Evolutionary conservation across 139 green algal species (phyloP).

Genomic region (Spirogloea muscicola): DNA sequence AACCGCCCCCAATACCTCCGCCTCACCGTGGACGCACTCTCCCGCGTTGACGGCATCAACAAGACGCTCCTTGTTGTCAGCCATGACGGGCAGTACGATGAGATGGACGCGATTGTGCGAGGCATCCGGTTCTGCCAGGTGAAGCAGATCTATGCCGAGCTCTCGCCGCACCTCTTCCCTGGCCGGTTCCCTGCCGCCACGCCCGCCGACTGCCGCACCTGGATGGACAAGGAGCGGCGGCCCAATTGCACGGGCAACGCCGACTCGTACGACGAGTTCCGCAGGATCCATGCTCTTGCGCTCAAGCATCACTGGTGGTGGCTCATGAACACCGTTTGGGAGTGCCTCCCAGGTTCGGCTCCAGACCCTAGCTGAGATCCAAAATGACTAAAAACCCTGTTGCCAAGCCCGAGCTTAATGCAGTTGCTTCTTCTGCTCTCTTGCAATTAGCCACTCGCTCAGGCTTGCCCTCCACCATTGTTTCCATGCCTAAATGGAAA

Average conservation of each 20-base stretch:
- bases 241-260: too few relatives aligned
- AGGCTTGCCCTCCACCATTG: too few relatives aligned
- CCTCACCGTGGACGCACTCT: conserved; percentile 15
- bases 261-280: too few relatives aligned
- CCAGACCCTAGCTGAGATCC: too few relatives aligned
- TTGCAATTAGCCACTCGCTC: too few relatives aligned
- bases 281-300: too few relatives aligned
- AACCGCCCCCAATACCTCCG: conserved; percentile 25
- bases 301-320: conserved; percentile 50
- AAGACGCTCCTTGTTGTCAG: conserved; percentile 40
- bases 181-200: conserved; percentile 7
- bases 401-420: too few relatives aligned
- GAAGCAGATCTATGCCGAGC: conserved; percentile 24
- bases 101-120: conserved; percentile 29
- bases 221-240: background rate
- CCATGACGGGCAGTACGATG: conserved; percentile 29
- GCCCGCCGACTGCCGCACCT: conserved; percentile 12
- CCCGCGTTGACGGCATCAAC: conserved; percentile 23
- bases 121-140: conserved; percentile 19
- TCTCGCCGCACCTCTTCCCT: conserved; percentile 25
- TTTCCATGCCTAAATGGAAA: too few relatives aligned
- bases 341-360: conserved; percentile 12
- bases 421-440: too few relatives aligned
- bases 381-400: too few relatives aligned
- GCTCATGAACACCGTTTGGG: conserved; percentile 45